Evolutionary conservation across 129 eudicot species (phyloP).

Genomic region (Centaurea solstitialis): DNA sequence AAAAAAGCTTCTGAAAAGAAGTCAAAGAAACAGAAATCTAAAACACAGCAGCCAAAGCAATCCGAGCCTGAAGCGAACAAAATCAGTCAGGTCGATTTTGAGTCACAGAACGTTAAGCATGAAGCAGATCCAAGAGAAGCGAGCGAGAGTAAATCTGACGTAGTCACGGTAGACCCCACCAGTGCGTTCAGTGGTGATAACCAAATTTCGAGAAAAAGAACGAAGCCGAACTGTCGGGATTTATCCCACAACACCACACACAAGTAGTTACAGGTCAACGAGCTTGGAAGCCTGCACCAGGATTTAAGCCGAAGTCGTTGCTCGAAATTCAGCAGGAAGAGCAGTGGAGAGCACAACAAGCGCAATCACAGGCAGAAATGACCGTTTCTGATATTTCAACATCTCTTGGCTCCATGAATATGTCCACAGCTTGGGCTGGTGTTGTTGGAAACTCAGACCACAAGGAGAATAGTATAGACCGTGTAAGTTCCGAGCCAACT

Average conservation of each 20-base stretch:
- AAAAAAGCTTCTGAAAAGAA: conserved; percentile 73
- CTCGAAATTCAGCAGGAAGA: conserved; percentile 94
- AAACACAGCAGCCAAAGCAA: conserved; percentile 49
- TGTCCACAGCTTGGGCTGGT: conserved; percentile 78
- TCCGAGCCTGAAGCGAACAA: conserved; percentile 44
- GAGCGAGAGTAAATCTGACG: conserved; percentile 32
- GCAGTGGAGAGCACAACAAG: conserved; percentile 67
- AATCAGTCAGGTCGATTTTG: conserved; percentile 29
- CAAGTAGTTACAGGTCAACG: conserved; percentile 48
- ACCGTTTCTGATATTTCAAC: conserved; percentile 50
- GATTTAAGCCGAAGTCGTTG: conserved; percentile 86
- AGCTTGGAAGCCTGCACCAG: conserved; percentile 95
- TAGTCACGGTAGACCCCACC: conserved; percentile 19
- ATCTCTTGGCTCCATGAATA: conserved; percentile 51
- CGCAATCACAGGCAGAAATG: conserved; percentile 35
- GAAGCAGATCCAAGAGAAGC: conserved; percentile 11
- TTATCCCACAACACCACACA: conserved; percentile 27
- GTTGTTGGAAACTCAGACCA: conserved; percentile 49
- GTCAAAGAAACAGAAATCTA: conserved; percentile 72
- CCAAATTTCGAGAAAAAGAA: conserved; percentile 28
- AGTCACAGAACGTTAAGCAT: conserved; percentile 8
- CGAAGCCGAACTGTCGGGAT: conserved; percentile 29
- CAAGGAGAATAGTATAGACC: conserved; percentile 46
- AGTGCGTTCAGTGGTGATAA: conserved; percentile 12
- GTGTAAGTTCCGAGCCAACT: conserved; percentile 25